Base-by-base conservation (phyloP, 345 rosid genomes). In the Bruguiera sexangula region DNA sequence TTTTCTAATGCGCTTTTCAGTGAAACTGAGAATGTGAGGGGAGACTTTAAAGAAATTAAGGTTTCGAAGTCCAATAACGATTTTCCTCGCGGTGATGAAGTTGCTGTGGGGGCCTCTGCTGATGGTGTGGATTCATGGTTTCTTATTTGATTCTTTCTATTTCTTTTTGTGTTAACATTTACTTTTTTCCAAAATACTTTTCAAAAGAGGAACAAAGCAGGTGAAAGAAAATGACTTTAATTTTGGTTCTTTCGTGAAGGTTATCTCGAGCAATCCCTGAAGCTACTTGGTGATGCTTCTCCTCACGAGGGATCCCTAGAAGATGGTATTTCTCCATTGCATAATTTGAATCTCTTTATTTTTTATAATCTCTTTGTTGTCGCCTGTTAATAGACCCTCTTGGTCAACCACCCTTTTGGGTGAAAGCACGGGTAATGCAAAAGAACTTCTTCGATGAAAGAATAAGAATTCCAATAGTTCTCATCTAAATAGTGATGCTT, bases 251-350 rank as follows among this genome's bases (percentile, higher is more conserved):
- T 72, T 51, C 60, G 18, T 52, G 55, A 54, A 86, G 90, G 81
- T 26, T 61, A 69, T 75, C n/a, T 37, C 58, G 82, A 72, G 76
- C 69, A 73, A 63, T 54, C 76, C 6, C 46, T 66, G 31, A 70
- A 65, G 43, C 66, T 26, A 6, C 21, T 58, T 20, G 79, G 69
- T 60, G 72, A 66, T 74, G 64, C 65, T 71, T 62, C 68, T 6
- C 64, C 69, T 70, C 65, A 46, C 64, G 75, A 82, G 31, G 84
- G 72, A 66, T 69, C 87, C 73, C 82, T 87, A 37, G 95, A 88
- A 72, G 96, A 90, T 69, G 96, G 98, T 91, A 43, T 62, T 70
- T 74, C 48, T 71, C 36, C 37, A 34, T 2, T 54, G 8, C 63
- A 63, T 29, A 19, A 13, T 21, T 59, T 16, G 56, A 18, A 30